Evolutionary conservation across 805 yeast genomes (phyloP).

Genomic region (Candida takata): DNA sequence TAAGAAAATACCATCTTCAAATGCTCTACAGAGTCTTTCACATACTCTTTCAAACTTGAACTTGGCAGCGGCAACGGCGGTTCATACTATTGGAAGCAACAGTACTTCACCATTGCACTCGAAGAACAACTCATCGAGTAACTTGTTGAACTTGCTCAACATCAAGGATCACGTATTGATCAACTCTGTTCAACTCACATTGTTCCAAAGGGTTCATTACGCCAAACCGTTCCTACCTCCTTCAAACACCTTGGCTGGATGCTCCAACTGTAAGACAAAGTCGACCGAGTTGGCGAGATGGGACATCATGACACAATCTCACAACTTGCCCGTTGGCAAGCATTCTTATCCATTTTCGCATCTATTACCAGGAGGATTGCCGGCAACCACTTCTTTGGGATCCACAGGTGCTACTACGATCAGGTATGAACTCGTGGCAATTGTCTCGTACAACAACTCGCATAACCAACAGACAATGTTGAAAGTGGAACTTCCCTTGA

Average conservation of each 20-base stretch:
- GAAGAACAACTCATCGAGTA: slow-evolving; percentile 19
- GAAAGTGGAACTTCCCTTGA: slow-evolving; percentile 52
- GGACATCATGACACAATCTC: slow-evolving; percentile 65
- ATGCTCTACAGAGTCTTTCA: slow-evolving; percentile 15
- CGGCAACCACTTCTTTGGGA: slow-evolving; percentile 66
- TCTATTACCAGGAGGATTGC: slow-evolving; percentile 78
- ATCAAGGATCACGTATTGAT: slow-evolving; percentile 41
- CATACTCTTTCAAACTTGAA: slow-evolving; percentile 21
- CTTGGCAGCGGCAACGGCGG: slow-evolving; percentile 23
- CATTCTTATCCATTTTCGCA: slow-evolving; percentile 93
- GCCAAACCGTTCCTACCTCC: slow-evolving; percentile 61
- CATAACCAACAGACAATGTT: slow-evolving; percentile 29
- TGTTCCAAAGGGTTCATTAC: slow-evolving; percentile 66
- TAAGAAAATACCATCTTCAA: slow-evolving; percentile 13
- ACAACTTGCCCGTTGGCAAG: slow-evolving; percentile 54
- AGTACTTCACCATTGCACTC: slow-evolving; percentile 16
- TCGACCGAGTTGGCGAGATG: slow-evolving; percentile 70
- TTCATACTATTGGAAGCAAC: too few species aligned
- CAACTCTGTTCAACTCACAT: slow-evolving; percentile 50
- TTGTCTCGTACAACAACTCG: slow-evolving; percentile 35
- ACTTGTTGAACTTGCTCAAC: slow-evolving; percentile 21
- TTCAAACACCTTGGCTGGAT: slow-evolving; percentile 39
- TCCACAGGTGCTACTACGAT: slow-evolving; percentile 43
- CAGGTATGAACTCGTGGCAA: slow-evolving; percentile 71
- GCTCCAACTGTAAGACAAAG: slow-evolving; percentile 51